phyloP scores from a whole-genome alignment of 108 stramenopile genomes.

The Cyclotella atomus region DNA sequence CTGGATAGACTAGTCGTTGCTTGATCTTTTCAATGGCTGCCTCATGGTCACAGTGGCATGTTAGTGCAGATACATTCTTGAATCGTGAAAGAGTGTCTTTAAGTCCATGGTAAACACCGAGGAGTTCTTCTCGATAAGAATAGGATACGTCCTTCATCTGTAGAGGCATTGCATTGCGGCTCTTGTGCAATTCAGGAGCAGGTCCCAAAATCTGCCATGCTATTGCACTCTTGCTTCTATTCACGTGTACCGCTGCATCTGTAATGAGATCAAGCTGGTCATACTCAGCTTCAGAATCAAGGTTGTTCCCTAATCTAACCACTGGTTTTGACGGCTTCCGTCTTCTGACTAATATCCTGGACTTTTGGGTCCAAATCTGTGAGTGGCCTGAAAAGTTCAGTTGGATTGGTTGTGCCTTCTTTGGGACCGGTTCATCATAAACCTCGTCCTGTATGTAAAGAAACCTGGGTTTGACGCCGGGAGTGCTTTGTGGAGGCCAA shows the following conservation, averaged over 20 bases:
- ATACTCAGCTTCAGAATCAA: no score
- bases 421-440: background rate
- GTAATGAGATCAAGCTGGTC: background rate
- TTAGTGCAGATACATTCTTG: background rate
- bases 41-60: background rate
- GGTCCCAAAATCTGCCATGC: background rate
- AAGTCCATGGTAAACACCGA: background rate
- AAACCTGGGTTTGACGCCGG: background rate
- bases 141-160: background rate
- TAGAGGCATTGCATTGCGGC: background rate
- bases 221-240: background rate
- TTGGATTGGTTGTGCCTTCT: background rate
- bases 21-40: no score
- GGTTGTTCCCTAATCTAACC: no score
- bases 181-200: background rate
- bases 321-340: no score
- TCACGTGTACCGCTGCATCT: background rate
- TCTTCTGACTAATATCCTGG: background rate
- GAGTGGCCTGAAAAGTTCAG: background rate
- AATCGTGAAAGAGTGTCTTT: background rate
- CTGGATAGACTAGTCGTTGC: no score
- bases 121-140: background rate
- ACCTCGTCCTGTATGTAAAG: background rate
- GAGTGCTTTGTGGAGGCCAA: background rate
- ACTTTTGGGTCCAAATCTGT: background rate